Base-by-base conservation (phyloP, 495 filamentous ascomycete species). In the Penicillium lividum region DNA sequence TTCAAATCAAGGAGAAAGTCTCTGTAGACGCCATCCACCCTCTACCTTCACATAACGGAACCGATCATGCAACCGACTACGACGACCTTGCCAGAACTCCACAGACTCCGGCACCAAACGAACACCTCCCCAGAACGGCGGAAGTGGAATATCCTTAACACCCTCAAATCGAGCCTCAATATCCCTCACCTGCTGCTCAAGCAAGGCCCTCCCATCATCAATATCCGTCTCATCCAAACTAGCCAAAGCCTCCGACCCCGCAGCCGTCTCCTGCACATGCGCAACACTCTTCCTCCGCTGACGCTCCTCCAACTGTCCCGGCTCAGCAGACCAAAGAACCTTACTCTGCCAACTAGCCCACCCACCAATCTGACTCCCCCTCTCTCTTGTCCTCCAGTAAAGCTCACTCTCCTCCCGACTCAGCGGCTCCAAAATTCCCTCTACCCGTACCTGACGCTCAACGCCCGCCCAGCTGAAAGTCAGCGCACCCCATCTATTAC, bases 81-180 rank as follows among this genome's bases (percentile, higher is more conserved):
- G 80, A 54, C 95, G 81, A 40, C 94, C 94, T 77, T 96, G 90
- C 93, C 92, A 97, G 73, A 97, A 97, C 79, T 97, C 93, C 40
- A 97, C 81, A 53, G 84, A 82, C 72, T 91, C 89, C 2, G 94
- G 94, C 56, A 92, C 80, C 53, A 98, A 80, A 63, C 93, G 85
- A 71, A 94, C 72, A 1, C 94, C 94, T 7, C 94, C 94, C 94
- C 94, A 98, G 73, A 96, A 97, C 22, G 88, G 86, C 29, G 94
- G 94, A 48, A 97, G 84, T 2, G 92, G 92, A 54, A 98, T 95
- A 40, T 89, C 69, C 55, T 96, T 87, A 3, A 72, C 69, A 10
- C 83, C 87, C 38, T 87, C 84, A 73, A 95, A 98, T 64, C 73
- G 81, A 65, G 73, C 75, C 77, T 92, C 87, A 46, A 86, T 81